A percentile compares a stretch with the other conserved stretches of the same genome.
Conservation (phyloP, 441 rosid species). For the Geranium incanum region DNA sequence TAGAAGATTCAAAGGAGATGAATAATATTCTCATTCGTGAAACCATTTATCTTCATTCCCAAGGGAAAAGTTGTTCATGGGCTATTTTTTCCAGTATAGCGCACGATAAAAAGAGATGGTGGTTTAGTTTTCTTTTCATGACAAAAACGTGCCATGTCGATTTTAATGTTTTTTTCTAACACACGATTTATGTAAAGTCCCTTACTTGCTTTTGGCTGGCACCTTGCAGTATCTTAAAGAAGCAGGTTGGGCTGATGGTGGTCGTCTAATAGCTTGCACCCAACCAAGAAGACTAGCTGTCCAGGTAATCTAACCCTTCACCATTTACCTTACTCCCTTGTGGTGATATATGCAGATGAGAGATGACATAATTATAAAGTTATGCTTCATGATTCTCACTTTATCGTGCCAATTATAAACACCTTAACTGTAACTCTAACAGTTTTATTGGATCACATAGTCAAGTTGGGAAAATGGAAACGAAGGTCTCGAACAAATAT, state of each 20-base stretch:
- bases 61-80: neutral
- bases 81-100: neutral
- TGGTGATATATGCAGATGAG: neutral
- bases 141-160: neutral
- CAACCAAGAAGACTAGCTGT: slow-evolving; percentile 95
- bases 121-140: neutral
- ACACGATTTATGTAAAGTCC: neutral
- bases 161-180: neutral
- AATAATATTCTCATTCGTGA: neutral
- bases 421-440: neutral
- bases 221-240: slow-evolving; percentile 71
- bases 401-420: neutral
- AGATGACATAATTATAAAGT: slow-evolving; percentile 2
- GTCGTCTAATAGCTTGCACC: slow-evolving; percentile 90
- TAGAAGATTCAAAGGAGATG: neutral
- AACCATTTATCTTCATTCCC: neutral
- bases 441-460: neutral
- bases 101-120: neutral
- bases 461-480: neutral
- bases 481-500: neutral
- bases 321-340: neutral
- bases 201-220: slow-evolving; percentile 12
- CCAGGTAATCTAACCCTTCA: slow-evolving; percentile 39
- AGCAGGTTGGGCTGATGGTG: slow-evolving; percentile 99
- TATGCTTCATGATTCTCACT: neutral